Percentiles rank a stretch among this genome's conserved stretches.
phyloP scores from a whole-genome alignment of 768 basidiomycete species.

The Auricularia sp. region DNA sequence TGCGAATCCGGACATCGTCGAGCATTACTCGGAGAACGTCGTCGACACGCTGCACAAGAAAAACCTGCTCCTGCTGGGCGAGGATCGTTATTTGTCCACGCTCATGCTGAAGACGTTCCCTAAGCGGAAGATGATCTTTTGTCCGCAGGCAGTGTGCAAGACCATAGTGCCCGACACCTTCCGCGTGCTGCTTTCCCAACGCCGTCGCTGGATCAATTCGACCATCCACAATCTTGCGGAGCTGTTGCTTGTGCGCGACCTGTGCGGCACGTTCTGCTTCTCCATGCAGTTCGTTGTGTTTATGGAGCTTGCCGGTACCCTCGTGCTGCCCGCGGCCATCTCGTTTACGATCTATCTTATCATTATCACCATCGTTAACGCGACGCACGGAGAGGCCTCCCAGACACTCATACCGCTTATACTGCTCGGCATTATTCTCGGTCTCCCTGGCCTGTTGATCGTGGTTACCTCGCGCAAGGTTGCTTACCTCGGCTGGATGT shows the following conservation, averaged over 20 bases:
- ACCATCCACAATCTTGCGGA: constrained; percentile 98
- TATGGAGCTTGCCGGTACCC: constrained; percentile 95
- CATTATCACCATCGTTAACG: constrained; percentile 74
- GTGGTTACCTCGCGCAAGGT: constrained; percentile 92
- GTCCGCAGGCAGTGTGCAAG: constrained; percentile 98
- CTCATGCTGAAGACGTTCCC: constrained; percentile 99
- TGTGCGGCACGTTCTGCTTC: constrained; percentile 99
- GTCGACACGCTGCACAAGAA: constrained; percentile 99
- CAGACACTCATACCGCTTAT: constrained; percentile 62
- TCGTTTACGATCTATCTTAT: constrained; percentile 93
- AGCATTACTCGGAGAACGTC: constrained; percentile 98
- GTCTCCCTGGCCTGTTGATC: constrained; percentile 90
- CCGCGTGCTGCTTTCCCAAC: constrained; percentile 84
- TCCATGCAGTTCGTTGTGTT: constrained; percentile 99
- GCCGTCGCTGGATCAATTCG: constrained; percentile 99
- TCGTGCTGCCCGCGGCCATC: constrained; percentile 95
- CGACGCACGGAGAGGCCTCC: constrained; percentile 28
- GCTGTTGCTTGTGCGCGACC: constrained; percentile 84
- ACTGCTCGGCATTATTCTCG: constrained; percentile 86
- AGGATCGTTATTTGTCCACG: constrained; percentile 98
- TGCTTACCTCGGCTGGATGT: constrained; percentile 95
- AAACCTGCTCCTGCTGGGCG: constrained; percentile 91
- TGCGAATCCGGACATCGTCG: constrained; percentile 96
- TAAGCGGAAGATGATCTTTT: constrained; percentile 98
- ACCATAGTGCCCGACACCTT: constrained; percentile 97